Percentiles rank a stretch among this genome's conserved stretches.
Conservation (phyloP, 2,329 filamentous ascomycete species). For the Berkeleyomyces rouxiae region DNA sequence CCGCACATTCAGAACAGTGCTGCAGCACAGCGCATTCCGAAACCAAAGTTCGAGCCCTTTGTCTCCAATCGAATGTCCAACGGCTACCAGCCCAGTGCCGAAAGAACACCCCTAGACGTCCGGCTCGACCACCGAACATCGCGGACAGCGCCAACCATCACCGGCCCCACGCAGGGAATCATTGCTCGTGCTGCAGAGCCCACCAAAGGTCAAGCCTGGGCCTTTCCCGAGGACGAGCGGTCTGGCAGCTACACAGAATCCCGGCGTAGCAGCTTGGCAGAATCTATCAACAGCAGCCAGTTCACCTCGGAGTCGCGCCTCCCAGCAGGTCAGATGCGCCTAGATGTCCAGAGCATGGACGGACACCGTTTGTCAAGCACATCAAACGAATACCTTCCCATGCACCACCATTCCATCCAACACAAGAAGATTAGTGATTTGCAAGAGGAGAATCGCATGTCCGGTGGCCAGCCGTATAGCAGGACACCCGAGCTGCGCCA, state of each 20-base stretch:
- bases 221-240: constrained; percentile 56
- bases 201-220: constrained; percentile 71
- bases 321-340: constrained; percentile 52
- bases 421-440: constrained; percentile 55
- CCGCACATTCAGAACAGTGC: constrained; percentile 62
- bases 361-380: constrained; percentile 29
- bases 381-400: constrained; percentile 38
- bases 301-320: constrained; percentile 59
- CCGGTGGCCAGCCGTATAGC: constrained; percentile 58
- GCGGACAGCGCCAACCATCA: constrained; percentile 59
- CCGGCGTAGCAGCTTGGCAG: constrained; percentile 57
- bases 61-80: constrained; percentile 46
- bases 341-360: constrained; percentile 39
- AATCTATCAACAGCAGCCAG: constrained; percentile 64
- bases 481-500: constrained; percentile 66
- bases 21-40: constrained; percentile 52
- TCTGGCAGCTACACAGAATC: constrained; percentile 33
- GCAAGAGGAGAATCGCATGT: constrained; percentile 35
- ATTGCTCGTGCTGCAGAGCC: constrained; percentile 57
- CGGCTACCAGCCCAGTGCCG: constrained; percentile 43
- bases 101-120: constrained; percentile 35
- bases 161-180: constrained; percentile 47
- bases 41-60: constrained; percentile 33
- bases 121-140: constrained; percentile 29
- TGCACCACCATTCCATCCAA: constrained; percentile 62